Evolutionary conservation across 371 early-diverging fungal genomes (phyloP), one percentile per base, ranked within the genome.

Genomic region (Lichtheimia hyalospora): DNA sequence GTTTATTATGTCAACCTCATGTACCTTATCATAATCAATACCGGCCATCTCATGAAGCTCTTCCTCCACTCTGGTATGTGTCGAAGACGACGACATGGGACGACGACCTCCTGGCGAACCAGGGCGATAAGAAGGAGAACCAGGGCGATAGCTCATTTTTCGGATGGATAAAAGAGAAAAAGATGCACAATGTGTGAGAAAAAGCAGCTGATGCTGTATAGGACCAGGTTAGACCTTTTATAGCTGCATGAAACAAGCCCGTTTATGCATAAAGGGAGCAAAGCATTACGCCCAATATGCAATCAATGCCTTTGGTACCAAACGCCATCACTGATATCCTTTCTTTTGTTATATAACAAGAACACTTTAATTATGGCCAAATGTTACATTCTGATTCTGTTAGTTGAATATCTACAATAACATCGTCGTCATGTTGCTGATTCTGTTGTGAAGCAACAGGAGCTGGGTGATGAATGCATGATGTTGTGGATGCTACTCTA

Each of bases 11-110:
- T 7, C 2, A 21, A 2, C 43, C 40, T 28, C 0, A 20, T 55
- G 54, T 74, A 71, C 75, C 74, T 76, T 79, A 64, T 77, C 77
- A 61, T 75, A 81, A 40, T 83, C 83, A 65, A 81, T 80, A 60
- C 83, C 81, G 60, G 77, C 77, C 51, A 69, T 65, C 51, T 81
- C 77, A 57, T 78, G 74, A 23, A 81, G 68, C 51, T 81, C 79
- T 71, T 79, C 79, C 63, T 81, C 81, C 15, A 77, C 74, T 59
- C 72, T 77, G 61, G 74, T 81, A 44, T 71, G 77, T 39, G 60
- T 59, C 52, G 74, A 72, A 34, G 62, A 61, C 39, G 78, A 69
- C 27, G 73, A 72, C 15, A 59, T 48, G 43, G 78, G 78, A 51
- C 78, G 72, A 54, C 78, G 72, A 24, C 58, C 56, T 27, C 63